These are phyloP conservation scores for Teratosphaeria pseudoeucalypti DNA, from an alignment of 2,329 filamentous ascomycete species.

Conservation along the genomic window DNA sequence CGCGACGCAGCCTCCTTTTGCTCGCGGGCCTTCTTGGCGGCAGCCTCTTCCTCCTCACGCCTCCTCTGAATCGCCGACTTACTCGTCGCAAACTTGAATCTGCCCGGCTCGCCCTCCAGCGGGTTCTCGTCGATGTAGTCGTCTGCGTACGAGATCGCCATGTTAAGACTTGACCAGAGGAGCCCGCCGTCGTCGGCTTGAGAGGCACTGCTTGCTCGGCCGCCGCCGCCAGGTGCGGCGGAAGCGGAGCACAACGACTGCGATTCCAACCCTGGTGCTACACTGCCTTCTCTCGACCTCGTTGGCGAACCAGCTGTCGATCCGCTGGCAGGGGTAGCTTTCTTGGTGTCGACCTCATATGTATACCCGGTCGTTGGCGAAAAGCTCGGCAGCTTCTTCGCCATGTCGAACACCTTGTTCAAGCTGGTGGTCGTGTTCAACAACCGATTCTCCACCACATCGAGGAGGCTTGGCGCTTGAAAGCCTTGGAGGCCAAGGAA, in stretches of 20 bases:
- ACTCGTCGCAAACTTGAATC: slow-evolving; percentile 46
- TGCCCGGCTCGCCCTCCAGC: slow-evolving; percentile 51
- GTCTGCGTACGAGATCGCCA: slow-evolving; percentile 40
- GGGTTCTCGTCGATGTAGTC: slow-evolving; percentile 57
- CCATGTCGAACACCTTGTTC: slow-evolving; percentile 44
- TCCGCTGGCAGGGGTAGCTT: slow-evolving; percentile 24
- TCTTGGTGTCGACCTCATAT: slow-evolving; percentile 36
- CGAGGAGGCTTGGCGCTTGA: slow-evolving; percentile 51
- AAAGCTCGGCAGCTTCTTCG: slow-evolving; percentile 46
- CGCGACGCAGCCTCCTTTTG: not conserved
- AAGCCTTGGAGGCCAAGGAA: slow-evolving; percentile 50
- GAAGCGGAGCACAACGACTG: slow-evolving; percentile 22
- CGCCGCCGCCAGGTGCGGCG: slow-evolving; percentile 7
- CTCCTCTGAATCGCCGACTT: slow-evolving; percentile 33
- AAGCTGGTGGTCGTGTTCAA: slow-evolving; percentile 47
- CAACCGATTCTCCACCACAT: slow-evolving; percentile 44
- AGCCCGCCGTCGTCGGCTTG: slow-evolving; percentile 12
- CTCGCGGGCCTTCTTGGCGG: slow-evolving; percentile 3
- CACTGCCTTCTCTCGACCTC: slow-evolving; percentile 36
- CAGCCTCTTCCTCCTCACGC: slow-evolving; percentile 24
- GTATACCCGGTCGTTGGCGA: slow-evolving; percentile 50
- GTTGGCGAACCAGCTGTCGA: slow-evolving; percentile 28
- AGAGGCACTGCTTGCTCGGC: slow-evolving; percentile 1
- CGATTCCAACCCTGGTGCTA: slow-evolving; percentile 17
- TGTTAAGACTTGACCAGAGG: slow-evolving; percentile 30